Base-by-base conservation (phyloP, 2,329 filamentous ascomycete species). In the Chaetomium olivaceum region DNA sequence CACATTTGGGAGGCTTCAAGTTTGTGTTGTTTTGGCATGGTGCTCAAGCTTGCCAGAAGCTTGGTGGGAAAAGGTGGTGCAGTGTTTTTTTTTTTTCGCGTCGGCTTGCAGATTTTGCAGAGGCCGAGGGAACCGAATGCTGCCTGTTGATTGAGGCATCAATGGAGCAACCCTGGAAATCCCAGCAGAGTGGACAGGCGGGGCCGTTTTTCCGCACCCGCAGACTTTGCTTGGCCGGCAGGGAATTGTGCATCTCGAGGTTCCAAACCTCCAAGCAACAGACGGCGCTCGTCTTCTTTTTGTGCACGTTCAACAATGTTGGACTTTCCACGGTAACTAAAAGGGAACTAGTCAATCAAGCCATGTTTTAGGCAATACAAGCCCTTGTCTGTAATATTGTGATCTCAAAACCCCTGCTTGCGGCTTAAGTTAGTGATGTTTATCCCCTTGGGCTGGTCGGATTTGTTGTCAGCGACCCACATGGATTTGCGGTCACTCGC, bases 71-170 rank as follows among this genome's bases (percentile, higher is more conserved):
- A 11, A 33, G 33, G 60, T 39, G 56, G 48, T 55, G 14, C 29
- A 48, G 50, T n/a, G n/a, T n/a, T n/a, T 63, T 29, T 36, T 36
- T 36, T 36, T 33, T 58, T 61, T 50, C 9, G 43, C 39, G 36
- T 57, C 31, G 39, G 23, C 4, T 25, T 25, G 58, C 54, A 67
- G 56, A 62, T 57, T 66, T 67, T 64, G 39, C 58, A 62, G 48
- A 27, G 43, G 16, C 56, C 19, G 46, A 25, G 63, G 58, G 54
- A 51, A 43, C 39, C 14, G 14, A 14, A 4, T 8, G 8, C 7
- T 39, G 65, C 67, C 67, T 69, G 57, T 59, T 6, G 43, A 54
- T 48, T 51, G 29, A 62, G 67, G 67, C 67, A 66, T 43, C 27
- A 16, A 46, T 58, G 54, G 63, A 46, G 58, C 43, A 46, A 23